Evolutionary conservation across 2,329 filamentous ascomycete species (phyloP).

Genomic region (Claviceps spartinae): DNA sequence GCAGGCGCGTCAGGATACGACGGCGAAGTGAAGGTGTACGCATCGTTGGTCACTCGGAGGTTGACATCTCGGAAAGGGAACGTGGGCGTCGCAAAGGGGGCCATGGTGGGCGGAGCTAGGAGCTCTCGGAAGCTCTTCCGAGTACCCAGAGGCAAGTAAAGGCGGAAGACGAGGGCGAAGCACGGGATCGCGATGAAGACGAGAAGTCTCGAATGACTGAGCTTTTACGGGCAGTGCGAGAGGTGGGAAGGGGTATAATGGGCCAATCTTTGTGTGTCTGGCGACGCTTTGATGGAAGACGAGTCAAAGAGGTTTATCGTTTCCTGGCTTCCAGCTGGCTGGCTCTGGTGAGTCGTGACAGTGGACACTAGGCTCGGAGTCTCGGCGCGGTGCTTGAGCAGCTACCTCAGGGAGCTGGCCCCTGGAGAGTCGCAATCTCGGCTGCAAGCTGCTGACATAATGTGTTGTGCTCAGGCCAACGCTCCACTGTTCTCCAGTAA

Average conservation of each 20-base stretch:
- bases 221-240: too few species aligned
- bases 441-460: not conserved
- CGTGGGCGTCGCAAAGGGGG: constrained; percentile 21
- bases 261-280: too few species aligned
- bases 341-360: too few species aligned
- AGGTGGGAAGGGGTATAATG: too few species aligned
- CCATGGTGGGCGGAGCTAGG: constrained; percentile 17
- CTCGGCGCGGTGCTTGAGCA: too few species aligned
- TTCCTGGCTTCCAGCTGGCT: too few species aligned
- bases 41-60: constrained; percentile 77
- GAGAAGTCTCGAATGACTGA: not conserved
- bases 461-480: not conserved
- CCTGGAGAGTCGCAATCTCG: too few species aligned
- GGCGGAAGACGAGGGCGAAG: not conserved
- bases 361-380: too few species aligned
- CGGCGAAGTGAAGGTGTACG: constrained; percentile 93
- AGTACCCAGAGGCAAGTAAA: not conserved
- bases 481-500: not conserved
- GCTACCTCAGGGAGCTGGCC: too few species aligned
- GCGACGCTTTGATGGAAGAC: too few species aligned
- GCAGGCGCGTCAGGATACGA: constrained; percentile 82
- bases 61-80: constrained; percentile 92
- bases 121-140: not conserved
- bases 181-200: not conserved
- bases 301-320: too few species aligned